Evolutionary conservation across 148 eudicot genomes (phyloP), one percentile per base, ranked within the genome.

Genomic region (Camellia granthamiana): DNA sequence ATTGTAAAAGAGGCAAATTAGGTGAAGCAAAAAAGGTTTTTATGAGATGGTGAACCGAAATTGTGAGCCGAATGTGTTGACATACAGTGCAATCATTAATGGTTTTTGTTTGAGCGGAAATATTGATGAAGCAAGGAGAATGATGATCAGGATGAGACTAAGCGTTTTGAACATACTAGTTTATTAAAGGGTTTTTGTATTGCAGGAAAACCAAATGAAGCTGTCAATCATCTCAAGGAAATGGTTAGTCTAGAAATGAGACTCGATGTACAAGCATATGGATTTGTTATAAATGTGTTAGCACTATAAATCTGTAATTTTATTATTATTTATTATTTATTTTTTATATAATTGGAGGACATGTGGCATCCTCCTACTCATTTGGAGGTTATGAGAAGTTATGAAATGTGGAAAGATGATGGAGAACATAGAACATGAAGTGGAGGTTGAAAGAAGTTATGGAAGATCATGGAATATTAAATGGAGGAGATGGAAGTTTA

Each of bases 141-240:
- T 84, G 85, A 84, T 87, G 86, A 78, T 81, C 3, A 87, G 69
- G 75, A 87, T 89, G 90, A 85, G 87, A 52, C 63, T 80, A 60
- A 72, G 75, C 21, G 88, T 88, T 46, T 69, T 89, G 52, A 84
- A 11, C 88, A 84, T 78, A 87, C 89, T 52, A 85, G 85, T 65
- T 85, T 87, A 80, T 49, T 89, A 18, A 87, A 70, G 84, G 91
- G 91, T 42, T 85, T 79, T 61, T 87, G 91, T 63, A 78, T 82
- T 51, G 86, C 13, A n/a, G 86, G 89, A 69, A 87, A 84, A 77
- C 78, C 85, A 6, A 74, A 80, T 55, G 89, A 87, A 3, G 91
- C 87, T 49, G 73, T 78, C 70, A 71, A 81, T 16, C 86, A 85
- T 84, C 83, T 85, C 38, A 85, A 77, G 78, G 86, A 85, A 38